Percentiles rank a stretch among this genome's conserved stretches.
phyloP scores from a whole-genome alignment of 2,329 filamentous ascomycete genomes.

The Exophiala lecanii-corni region DNA sequence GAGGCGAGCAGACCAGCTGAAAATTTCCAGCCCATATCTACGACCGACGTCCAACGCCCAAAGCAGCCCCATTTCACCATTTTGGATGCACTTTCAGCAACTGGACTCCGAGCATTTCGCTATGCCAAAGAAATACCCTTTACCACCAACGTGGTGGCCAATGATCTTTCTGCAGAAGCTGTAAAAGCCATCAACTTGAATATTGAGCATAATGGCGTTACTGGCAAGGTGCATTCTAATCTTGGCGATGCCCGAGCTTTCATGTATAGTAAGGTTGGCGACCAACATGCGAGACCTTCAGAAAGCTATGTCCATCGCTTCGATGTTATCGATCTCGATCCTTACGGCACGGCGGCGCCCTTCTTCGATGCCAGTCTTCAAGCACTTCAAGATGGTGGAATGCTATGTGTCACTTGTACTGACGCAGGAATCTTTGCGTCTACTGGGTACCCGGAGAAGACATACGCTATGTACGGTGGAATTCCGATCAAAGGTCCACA shows the following conservation, averaged over 20 bases:
- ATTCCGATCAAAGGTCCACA: conserved; percentile 77
- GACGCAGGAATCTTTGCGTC: conserved; percentile 95
- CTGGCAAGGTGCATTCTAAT: conserved; percentile 65
- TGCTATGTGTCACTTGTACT: conserved; percentile 93
- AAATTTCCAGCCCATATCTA: conserved; percentile 6
- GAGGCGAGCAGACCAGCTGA: conserved; percentile 1
- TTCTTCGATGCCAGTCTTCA: conserved; percentile 91
- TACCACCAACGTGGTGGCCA: conserved; percentile 75
- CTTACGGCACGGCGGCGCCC: conserved; percentile 86
- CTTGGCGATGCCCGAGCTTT: conserved; percentile 81
- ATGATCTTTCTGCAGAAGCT: conserved; percentile 76
- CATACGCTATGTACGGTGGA: conserved; percentile 89
- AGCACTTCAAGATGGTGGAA: conserved; percentile 77
- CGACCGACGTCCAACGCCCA: conserved; percentile 16
- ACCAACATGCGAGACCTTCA: conserved; percentile 31
- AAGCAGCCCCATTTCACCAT: conserved; percentile 64
- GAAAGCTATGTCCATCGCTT: conserved; percentile 56
- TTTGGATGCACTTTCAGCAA: conserved; percentile 89
- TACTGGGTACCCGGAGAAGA: conserved; percentile 89
- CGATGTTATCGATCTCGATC: conserved; percentile 93
- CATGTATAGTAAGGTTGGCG: conserved; percentile 73
- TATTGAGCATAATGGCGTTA: conserved; percentile 73
- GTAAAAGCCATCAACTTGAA: conserved; percentile 79
- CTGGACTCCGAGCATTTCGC: conserved; percentile 81
- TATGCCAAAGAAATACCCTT: conserved; percentile 91